Percentiles rank a stretch among this genome's conserved stretches.
phyloP scores from a whole-genome alignment of 106 monocot genomes.

The Ottelia alismoides region DNA sequence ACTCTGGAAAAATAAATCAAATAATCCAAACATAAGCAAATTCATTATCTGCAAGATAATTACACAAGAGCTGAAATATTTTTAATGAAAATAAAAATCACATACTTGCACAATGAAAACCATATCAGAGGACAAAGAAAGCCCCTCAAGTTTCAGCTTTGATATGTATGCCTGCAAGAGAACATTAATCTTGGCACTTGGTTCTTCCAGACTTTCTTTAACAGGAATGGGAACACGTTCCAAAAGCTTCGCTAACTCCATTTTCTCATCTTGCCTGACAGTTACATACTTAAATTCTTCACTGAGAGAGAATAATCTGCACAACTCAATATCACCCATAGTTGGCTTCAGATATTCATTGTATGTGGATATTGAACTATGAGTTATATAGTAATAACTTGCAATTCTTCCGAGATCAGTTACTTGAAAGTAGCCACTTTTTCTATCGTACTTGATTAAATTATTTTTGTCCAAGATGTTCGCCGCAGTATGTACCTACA shows the following conservation, averaged over 20 bases:
- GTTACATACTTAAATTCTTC: conserved; percentile 97
- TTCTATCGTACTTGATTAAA: conserved; percentile 85
- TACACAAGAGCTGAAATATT: neutral
- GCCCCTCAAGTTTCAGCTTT: conserved; percentile 83
- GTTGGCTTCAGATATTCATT: conserved; percentile 97
- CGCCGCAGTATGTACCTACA: conserved; percentile 93
- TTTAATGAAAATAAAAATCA: neutral
- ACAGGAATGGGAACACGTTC: conserved; percentile 98
- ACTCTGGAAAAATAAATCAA: conserved; percentile 31
- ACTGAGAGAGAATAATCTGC: conserved; percentile 87
- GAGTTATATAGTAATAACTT: conserved; percentile 96
- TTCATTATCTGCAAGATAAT: neutral
- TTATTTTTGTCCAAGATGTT: conserved; percentile 86
- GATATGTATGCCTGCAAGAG: conserved; percentile 96
- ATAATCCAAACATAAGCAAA: neutral
- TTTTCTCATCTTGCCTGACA: conserved; percentile 97
- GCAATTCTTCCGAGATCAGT: conserved; percentile 96
- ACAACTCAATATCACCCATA: conserved; percentile 96
- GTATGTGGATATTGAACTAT: conserved; percentile 91
- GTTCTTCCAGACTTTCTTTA: conserved; percentile 96
- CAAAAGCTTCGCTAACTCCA: conserved; percentile 94
- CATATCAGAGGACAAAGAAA: conserved; percentile 94
- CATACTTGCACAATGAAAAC: conserved; percentile 88
- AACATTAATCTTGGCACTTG: conserved; percentile 99
- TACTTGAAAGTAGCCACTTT: conserved; percentile 96